A percentile compares a stretch with the other conserved stretches of the same genome.
These are phyloP conservation scores for Fusarium scirpi DNA, from an alignment of 2,329 filamentous ascomycete genomes.

Conservation along the genomic window DNA sequence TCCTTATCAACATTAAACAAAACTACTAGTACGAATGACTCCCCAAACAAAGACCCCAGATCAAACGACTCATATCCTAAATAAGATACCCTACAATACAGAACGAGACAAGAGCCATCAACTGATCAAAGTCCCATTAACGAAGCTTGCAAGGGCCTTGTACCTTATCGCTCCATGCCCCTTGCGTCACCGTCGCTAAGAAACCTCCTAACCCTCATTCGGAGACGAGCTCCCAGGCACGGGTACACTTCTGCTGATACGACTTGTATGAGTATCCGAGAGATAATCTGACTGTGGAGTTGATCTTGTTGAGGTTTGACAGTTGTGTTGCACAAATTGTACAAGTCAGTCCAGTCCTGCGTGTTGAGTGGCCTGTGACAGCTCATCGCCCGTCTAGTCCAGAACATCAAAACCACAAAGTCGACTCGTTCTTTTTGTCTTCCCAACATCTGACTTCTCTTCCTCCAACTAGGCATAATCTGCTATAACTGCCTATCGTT, in stretches of 20 bases:
- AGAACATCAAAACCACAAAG: slow-evolving; percentile 20
- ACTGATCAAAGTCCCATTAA: slow-evolving; percentile 28
- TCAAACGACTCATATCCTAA: slow-evolving; percentile 26
- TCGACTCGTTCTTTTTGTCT: slow-evolving; percentile 10
- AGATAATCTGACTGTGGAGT: slow-evolving; percentile 13
- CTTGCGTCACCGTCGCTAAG: slow-evolving; percentile 38
- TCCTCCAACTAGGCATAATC: neutral
- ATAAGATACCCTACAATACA: neutral
- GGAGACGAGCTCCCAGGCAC: slow-evolving; percentile 27
- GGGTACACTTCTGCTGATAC: slow-evolving; percentile 31
- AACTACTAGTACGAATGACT: slow-evolving; percentile 22
- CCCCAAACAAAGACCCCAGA: slow-evolving; percentile 10
- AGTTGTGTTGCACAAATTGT: slow-evolving; percentile 14
- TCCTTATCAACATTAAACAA: slow-evolving; percentile 7
- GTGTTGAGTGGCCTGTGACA: slow-evolving; percentile 33
- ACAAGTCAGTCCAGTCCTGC: slow-evolving; percentile 4
- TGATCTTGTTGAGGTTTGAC: slow-evolving; percentile 23
- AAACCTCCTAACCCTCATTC: slow-evolving; percentile 34
- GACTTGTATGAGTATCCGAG: slow-evolving; percentile 4
- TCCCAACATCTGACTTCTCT: slow-evolving; percentile 26
- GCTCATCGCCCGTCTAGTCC: slow-evolving; percentile 12
- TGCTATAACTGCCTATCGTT: neutral
- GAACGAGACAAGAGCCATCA: slow-evolving; percentile 21
- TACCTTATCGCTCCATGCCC: slow-evolving; percentile 16
- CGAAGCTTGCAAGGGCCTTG: neutral